Evolutionary conservation across 2,329 filamentous ascomycete species (phyloP).

Genomic region (Diaporthe ampelina): DNA sequence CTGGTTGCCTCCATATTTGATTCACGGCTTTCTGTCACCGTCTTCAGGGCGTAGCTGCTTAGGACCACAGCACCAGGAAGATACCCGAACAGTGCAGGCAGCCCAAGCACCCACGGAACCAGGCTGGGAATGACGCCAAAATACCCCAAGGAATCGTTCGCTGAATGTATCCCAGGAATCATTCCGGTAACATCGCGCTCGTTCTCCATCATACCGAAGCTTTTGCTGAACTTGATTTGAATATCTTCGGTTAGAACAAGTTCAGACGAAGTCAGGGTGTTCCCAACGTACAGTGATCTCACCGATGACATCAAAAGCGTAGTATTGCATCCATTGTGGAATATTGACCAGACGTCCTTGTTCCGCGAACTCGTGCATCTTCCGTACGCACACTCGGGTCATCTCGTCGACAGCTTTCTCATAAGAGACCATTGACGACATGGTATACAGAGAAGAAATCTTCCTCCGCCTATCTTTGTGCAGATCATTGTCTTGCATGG

Average conservation of each 20-base stretch:
- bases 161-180: not conserved
- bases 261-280: not conserved
- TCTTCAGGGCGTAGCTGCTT: not conserved
- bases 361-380: not conserved
- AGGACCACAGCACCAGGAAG: not conserved
- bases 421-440: slow-evolving; percentile 8
- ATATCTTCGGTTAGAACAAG: not conserved
- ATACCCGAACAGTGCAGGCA: not conserved
- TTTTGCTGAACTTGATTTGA: slow-evolving; percentile 1
- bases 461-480: slow-evolving; percentile 3
- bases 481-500: not conserved
- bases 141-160: not conserved
- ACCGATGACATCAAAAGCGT: slow-evolving; percentile 1
- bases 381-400: not conserved
- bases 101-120: not conserved
- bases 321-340: slow-evolving; percentile 16
- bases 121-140: not conserved
- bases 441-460: not conserved
- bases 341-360: not conserved
- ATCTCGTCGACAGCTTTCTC: slow-evolving; percentile 3
- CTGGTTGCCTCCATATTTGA: not conserved
- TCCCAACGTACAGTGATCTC: not conserved
- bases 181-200: slow-evolving; percentile 1
- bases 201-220: slow-evolving; percentile 12
- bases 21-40: not conserved